Conservation (phyloP, 2,329 filamentous ascomycete genomes). For the Ophiocordyceps camponoti-leonardi region DNA sequence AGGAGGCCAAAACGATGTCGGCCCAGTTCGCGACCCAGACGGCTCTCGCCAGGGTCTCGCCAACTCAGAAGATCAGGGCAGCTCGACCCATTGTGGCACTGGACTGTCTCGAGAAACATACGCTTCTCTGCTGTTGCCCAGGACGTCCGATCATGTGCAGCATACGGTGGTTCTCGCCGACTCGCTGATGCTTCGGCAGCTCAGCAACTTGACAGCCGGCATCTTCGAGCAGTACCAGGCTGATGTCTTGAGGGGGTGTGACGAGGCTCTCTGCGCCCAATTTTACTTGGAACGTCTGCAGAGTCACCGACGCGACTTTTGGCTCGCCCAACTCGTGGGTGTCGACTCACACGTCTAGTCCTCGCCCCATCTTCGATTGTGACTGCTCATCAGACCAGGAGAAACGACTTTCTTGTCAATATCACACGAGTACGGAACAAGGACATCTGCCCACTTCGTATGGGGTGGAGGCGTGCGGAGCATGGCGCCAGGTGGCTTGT, state of each 20-base stretch:
- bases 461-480: background rate
- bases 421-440: background rate
- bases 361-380: background rate
- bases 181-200: constrained; percentile 6
- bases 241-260: constrained; percentile 9
- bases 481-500: background rate
- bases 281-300: constrained; percentile 15
- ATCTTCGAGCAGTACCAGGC: constrained; percentile 16
- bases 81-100: no score
- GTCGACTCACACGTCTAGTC: background rate
- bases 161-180: constrained; percentile 10
- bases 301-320: constrained; percentile 11
- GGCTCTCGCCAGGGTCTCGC: no score
- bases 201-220: constrained; percentile 9
- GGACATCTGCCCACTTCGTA: background rate
- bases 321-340: constrained; percentile 9
- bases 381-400: background rate
- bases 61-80: background rate
- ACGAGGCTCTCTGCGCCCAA: constrained; percentile 8
- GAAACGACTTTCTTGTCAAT: background rate
- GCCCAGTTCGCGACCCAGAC: background rate
- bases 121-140: background rate
- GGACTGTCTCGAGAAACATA: background rate
- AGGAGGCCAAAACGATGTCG: background rate
- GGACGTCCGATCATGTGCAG: background rate